These are phyloP conservation scores for Solanum hybrid DNA, from an alignment of 305 asterid species.

Conservation along the genomic window DNA sequence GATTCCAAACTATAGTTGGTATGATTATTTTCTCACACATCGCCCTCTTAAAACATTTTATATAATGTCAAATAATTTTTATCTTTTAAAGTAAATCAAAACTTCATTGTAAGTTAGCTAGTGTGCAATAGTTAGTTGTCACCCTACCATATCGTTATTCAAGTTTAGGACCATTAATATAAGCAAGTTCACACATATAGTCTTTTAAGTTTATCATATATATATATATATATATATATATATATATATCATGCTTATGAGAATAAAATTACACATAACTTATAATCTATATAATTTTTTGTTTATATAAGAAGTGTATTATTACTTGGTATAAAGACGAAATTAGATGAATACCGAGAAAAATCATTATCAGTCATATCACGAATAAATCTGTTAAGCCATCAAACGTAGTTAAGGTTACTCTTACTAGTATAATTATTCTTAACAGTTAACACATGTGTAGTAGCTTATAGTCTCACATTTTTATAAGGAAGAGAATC, in stretches of 20 bases:
- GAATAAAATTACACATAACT: no score
- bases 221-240: no score
- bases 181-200: neutral
- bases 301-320: no score
- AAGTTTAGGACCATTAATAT: neutral
- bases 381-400: neutral
- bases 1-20: neutral
- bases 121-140: neutral
- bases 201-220: neutral
- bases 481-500: neutral
- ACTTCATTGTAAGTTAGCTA: neutral
- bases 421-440: neutral
- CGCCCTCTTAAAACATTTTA: neutral
- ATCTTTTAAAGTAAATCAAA: neutral
- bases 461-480: neutral
- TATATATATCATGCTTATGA: neutral
- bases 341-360: neutral
- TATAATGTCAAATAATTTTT: neutral
- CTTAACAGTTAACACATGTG: neutral
- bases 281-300: no score
- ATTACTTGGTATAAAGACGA: neutral
- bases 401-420: neutral
- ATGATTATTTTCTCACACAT: neutral
- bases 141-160: neutral
- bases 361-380: neutral